These are phyloP conservation scores for Tylopilus balloui DNA, from an alignment of 768 basidiomycete species.

Conservation along the genomic window DNA sequence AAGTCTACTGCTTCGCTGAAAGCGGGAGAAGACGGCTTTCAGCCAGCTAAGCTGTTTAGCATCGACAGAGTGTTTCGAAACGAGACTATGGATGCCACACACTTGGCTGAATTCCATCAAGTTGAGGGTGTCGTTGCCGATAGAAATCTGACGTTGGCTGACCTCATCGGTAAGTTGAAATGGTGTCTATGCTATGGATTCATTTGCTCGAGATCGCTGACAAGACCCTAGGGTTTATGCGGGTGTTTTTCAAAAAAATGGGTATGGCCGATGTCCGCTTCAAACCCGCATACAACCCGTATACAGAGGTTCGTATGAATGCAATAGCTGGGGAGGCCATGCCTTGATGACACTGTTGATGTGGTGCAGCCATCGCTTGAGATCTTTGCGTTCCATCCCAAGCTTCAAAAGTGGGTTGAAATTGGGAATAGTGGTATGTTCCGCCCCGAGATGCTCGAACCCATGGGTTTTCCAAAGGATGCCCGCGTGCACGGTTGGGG, in stretches of 20 bases:
- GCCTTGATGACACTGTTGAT: conserved; percentile 4
- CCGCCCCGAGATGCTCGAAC: conserved; percentile 98
- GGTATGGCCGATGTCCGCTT: conserved; percentile 91
- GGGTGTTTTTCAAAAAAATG: conserved; percentile 97
- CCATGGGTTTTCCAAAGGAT: conserved; percentile 97
- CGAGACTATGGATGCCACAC: conserved; percentile 97
- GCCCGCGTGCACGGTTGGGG: conserved; percentile 98
- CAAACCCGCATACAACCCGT: conserved; percentile 99
- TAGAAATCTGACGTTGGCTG: conserved; percentile 84
- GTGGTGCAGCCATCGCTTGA: conserved; percentile 80
- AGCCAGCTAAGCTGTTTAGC: conserved; percentile 91
- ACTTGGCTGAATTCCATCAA: conserved; percentile 98
- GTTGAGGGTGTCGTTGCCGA: conserved; percentile 99
- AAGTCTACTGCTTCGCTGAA: conserved; percentile 8
- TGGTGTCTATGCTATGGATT: not conserved
- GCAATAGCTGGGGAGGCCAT: not conserved
- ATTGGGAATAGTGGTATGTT: conserved; percentile 99
- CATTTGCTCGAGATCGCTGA: not conserved
- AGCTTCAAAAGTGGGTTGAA: conserved; percentile 92
- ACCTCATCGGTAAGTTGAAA: conserved; percentile 74
- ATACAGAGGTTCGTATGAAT: conserved; percentile 69
- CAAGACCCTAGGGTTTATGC: conserved; percentile 79
- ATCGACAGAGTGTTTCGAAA: conserved; percentile 99
- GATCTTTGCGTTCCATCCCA: conserved; percentile 97
- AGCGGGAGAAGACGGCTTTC: conserved; percentile 64